Conservation (phyloP, 257 asterid genomes). For the Striga asiatica region DNA sequence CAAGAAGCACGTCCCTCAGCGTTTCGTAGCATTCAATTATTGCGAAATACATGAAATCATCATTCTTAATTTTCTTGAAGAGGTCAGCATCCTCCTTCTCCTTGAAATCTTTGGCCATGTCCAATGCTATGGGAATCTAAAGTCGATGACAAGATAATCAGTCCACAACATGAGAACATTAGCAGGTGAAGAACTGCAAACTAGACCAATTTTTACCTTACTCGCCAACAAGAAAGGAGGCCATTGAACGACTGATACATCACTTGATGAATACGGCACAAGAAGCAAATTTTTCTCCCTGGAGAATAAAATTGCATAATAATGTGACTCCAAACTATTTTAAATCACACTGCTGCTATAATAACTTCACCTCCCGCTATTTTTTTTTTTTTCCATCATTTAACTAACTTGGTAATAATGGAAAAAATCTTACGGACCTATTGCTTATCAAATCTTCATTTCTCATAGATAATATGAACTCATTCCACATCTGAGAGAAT, state of each 20-base stretch:
- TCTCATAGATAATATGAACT: slow-evolving; percentile 85
- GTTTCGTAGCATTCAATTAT: slow-evolving; percentile 90
- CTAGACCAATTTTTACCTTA: slow-evolving; percentile 45
- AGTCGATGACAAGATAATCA: slow-evolving; percentile 17
- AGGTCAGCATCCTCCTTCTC: slow-evolving; percentile 81
- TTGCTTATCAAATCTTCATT: slow-evolving; percentile 87
- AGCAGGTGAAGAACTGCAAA: slow-evolving; percentile 9
- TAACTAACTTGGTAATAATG: too few species aligned
- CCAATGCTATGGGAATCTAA: slow-evolving; percentile 96
- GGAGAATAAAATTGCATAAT: slow-evolving; percentile 17
- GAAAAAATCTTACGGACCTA: slow-evolving; percentile 32
- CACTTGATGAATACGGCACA: slow-evolving; percentile 85
- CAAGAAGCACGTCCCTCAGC: slow-evolving; percentile 48
- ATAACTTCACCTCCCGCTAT: too few species aligned
- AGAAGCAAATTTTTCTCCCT: slow-evolving; percentile 94
- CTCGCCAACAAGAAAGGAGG: slow-evolving; percentile 99
- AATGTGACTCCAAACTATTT: not conserved
- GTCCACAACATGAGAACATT: slow-evolving; percentile 14
- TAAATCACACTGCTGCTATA: too few species aligned
- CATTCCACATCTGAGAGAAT: slow-evolving; percentile 99
- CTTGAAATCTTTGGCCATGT: slow-evolving; percentile 89
- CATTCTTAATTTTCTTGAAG: slow-evolving; percentile 72
- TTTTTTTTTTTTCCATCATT: not conserved
- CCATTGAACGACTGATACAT: slow-evolving; percentile 92
- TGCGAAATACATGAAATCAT: slow-evolving; percentile 79